These are phyloP conservation scores for Rosa hybrid DNA, from an alignment of 331 rosid genomes.

Conservation along the genomic window DNA sequence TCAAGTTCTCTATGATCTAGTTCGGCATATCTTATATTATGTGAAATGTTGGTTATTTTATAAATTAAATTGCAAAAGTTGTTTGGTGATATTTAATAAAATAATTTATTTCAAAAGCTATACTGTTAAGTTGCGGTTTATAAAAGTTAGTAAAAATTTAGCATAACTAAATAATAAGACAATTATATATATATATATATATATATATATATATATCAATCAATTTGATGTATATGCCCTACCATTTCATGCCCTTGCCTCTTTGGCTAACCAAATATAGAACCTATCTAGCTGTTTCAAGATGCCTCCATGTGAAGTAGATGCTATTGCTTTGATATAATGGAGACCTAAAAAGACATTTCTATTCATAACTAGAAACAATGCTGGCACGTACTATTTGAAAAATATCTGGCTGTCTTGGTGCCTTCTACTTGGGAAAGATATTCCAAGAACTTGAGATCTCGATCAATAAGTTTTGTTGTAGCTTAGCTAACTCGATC, in stretches of 20 bases:
- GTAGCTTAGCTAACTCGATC: background rate
- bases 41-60: too few species aligned
- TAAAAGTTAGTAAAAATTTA: too few species aligned
- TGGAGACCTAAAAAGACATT: background rate
- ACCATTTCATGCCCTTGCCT: background rate
- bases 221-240: background rate
- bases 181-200: too few species aligned
- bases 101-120: too few species aligned
- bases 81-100: too few species aligned
- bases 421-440: background rate
- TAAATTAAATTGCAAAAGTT: too few species aligned
- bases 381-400: background rate
- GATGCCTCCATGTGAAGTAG: constrained; percentile 11
- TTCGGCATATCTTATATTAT: too few species aligned
- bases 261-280: constrained; percentile 21
- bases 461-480: background rate
- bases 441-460: background rate
- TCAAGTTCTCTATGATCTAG: too few species aligned
- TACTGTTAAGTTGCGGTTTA: too few species aligned
- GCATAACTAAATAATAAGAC: too few species aligned
- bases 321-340: background rate
- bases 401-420: background rate
- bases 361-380: background rate
- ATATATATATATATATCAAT: background rate
- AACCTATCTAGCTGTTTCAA: constrained; percentile 8